Evolutionary conservation across 306 rosid genomes (phyloP).

Genomic region (Heteromeles arbutifolia): DNA sequence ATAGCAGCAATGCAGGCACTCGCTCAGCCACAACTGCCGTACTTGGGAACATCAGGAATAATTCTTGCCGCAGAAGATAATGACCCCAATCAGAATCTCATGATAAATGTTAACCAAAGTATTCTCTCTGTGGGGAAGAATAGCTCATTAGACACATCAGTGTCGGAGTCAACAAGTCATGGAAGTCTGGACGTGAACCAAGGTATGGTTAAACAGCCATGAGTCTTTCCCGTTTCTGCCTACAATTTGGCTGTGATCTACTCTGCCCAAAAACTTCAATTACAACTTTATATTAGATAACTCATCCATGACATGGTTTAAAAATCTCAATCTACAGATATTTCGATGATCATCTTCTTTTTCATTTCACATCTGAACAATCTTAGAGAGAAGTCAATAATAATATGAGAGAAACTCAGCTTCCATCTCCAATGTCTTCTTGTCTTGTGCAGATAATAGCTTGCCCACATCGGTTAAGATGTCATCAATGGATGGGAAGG

Average conservation of each 20-base stretch:
- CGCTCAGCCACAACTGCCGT: slow-evolving; percentile 67
- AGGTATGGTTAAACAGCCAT: slow-evolving; percentile 41
- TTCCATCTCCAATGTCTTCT: neutral
- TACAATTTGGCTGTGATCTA: neutral
- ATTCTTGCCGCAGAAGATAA: slow-evolving; percentile 85
- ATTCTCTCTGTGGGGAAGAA: slow-evolving; percentile 31
- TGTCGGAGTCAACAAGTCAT: slow-evolving; percentile 75
- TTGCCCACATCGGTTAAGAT: slow-evolving; percentile 41
- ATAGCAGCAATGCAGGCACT: slow-evolving; percentile 89
- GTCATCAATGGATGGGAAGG: slow-evolving; percentile 52
- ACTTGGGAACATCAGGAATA: slow-evolving; percentile 73
- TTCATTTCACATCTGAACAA: neutral
- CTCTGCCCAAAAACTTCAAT: neutral
- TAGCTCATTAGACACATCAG: slow-evolving; percentile 41
- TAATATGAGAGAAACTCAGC: neutral
- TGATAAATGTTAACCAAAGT: slow-evolving; percentile 24
- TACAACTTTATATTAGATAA: neutral
- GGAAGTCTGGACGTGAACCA: slow-evolving; percentile 74
- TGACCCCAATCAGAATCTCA: slow-evolving; percentile 28
- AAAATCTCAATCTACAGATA: neutral
- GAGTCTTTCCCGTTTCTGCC: neutral
- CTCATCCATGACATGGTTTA: neutral
- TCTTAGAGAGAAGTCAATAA: neutral
- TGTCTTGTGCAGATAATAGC: slow-evolving; percentile 42
- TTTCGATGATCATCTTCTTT: neutral